A percentile compares a stretch with the other conserved stretches of the same genome.
Conservation (phyloP, 169 alveolate genomes). For the Eimeria necatrix region DNA sequence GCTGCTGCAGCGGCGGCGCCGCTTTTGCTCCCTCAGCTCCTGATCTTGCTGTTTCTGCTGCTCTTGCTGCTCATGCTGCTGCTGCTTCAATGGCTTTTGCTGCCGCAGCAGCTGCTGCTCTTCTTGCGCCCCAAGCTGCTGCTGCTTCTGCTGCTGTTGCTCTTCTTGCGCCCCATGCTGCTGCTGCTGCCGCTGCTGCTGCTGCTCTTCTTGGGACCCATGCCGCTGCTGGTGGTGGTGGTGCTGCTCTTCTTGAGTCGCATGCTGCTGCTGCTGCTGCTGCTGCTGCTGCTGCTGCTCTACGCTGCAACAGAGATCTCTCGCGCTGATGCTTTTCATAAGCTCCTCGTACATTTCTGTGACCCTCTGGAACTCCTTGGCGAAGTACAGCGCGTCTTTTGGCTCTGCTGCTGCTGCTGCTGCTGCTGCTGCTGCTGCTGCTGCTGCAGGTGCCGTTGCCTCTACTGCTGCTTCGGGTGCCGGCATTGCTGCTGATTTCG, state of each 20-base stretch:
- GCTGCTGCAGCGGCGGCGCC: neutral
- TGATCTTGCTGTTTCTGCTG: too few relatives aligned
- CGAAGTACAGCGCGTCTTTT: neutral
- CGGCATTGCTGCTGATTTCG: neutral
- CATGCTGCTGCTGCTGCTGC: neutral
- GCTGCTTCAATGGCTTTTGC: too few relatives aligned
- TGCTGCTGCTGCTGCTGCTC: conserved; percentile 5
- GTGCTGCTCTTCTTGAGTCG: neutral
- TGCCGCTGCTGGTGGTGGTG: neutral
- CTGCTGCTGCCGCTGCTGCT: neutral
- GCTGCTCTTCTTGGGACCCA: neutral
- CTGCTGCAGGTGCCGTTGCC: neutral
- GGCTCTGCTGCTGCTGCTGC: neutral
- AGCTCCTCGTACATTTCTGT: conserved; percentile 20
- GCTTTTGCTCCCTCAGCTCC: neutral
- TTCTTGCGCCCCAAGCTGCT: neutral
- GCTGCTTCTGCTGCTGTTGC: neutral
- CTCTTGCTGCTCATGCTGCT: too few relatives aligned
- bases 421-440: neutral
- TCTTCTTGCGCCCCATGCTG: neutral
- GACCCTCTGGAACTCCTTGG: neutral
- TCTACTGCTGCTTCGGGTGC: neutral
- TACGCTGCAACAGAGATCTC: neutral
- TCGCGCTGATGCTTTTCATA: neutral
- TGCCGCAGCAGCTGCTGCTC: too few relatives aligned